Conservation (phyloP, 2,329 filamentous ascomycete genomes). For the Calonectria fujianensis region DNA sequence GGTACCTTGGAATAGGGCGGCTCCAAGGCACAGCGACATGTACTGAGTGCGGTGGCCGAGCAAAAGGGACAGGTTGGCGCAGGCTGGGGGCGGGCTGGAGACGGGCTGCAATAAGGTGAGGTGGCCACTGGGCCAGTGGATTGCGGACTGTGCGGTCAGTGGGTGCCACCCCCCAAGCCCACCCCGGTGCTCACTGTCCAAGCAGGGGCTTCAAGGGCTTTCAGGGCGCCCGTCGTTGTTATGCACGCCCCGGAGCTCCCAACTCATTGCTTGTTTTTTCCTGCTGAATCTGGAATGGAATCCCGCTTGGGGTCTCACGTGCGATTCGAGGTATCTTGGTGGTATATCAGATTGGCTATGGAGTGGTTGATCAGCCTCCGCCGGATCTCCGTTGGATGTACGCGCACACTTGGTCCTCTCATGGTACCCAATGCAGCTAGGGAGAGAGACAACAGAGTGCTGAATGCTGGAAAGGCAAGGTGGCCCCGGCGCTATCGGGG, state of each 20-base stretch:
- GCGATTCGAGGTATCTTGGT: slow-evolving; percentile 35
- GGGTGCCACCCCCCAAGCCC: slow-evolving; percentile 21
- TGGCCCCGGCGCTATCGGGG: slow-evolving; percentile 28
- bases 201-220: slow-evolving; percentile 17
- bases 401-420: slow-evolving; percentile 25
- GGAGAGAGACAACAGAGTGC: slow-evolving; percentile 6
- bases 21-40: slow-evolving; percentile 30
- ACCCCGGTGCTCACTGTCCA: slow-evolving; percentile 22
- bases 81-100: slow-evolving; percentile 26
- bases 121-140: slow-evolving; percentile 30
- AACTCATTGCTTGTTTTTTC: slow-evolving; percentile 35
- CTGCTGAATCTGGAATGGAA: slow-evolving; percentile 36
- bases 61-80: slow-evolving; percentile 19
- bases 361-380: slow-evolving; percentile 1
- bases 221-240: slow-evolving; percentile 36
- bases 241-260: slow-evolving; percentile 38
- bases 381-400: background rate
- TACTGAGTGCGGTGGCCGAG: slow-evolving; percentile 26
- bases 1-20: slow-evolving; percentile 32
- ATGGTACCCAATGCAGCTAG: slow-evolving; percentile 25
- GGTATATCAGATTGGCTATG: slow-evolving; percentile 25
- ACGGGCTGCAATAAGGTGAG: slow-evolving; percentile 29
- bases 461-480: slow-evolving; percentile 21
- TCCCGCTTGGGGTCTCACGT: slow-evolving; percentile 42
- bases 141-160: slow-evolving; percentile 33